A percentile compares a stretch with the other conserved stretches of the same genome.
These are phyloP conservation scores for Tanacetum coccineum DNA, from an alignment of 129 eudicot genomes.

Conservation along the genomic window DNA sequence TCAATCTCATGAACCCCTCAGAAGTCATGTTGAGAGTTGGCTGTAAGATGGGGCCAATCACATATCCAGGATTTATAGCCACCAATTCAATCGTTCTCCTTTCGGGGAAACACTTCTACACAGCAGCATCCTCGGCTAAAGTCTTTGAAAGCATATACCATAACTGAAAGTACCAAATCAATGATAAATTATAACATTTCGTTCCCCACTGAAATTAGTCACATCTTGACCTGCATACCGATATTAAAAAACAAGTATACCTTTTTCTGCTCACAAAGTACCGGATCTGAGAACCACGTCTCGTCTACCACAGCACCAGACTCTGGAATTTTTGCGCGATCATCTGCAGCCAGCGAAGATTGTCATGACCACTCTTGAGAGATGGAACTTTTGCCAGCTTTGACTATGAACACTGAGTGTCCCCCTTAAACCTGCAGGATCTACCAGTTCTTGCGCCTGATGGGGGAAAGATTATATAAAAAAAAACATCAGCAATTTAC, in stretches of 20 bases:
- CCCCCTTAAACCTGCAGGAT: slow-evolving; percentile 60
- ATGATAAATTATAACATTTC: not conserved
- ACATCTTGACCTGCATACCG: too few species aligned
- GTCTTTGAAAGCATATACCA: slow-evolving; percentile 40
- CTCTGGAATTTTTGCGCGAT: slow-evolving; percentile 11
- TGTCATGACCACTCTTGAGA: slow-evolving; percentile 44
- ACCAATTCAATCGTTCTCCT: slow-evolving; percentile 36
- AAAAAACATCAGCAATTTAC: not conserved
- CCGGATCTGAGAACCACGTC: slow-evolving; percentile 46
- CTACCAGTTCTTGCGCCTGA: slow-evolving; percentile 44
- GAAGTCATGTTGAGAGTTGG: slow-evolving; percentile 27
- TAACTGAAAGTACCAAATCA: slow-evolving; percentile 15
- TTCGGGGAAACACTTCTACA: slow-evolving; percentile 34
- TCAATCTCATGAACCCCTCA: slow-evolving; percentile 16
- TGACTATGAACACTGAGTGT: slow-evolving; percentile 51
- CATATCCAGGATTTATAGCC: slow-evolving; percentile 19
- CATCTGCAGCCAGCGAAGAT: slow-evolving; percentile 47
- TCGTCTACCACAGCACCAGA: slow-evolving; percentile 45
- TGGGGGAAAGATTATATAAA: not conserved
- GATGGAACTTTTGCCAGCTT: slow-evolving; percentile 38
- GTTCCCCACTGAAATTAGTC: too few species aligned
- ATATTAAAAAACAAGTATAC: slow-evolving; percentile 7
- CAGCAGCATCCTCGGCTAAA: slow-evolving; percentile 39
- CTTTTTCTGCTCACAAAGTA: slow-evolving; percentile 38
- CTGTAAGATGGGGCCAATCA: slow-evolving; percentile 38